Conservation (phyloP, 1,284 basidiomycete species). For the Trichosporon faecale region DNA sequence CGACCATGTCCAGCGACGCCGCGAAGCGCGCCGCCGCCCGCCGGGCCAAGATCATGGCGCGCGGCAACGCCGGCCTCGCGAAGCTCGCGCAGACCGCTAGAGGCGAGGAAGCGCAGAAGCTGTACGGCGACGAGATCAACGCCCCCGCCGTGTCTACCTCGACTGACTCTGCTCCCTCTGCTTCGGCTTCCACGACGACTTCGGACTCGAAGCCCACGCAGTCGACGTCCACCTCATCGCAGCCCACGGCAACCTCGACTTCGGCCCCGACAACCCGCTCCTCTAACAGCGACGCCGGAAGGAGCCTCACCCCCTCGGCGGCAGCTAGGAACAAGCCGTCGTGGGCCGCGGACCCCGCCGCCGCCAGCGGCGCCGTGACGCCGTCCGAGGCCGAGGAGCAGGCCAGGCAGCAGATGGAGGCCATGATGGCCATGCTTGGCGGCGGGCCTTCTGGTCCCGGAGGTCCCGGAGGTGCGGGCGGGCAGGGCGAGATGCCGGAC, state of each 20-base stretch:
- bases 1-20: slow-evolving; percentile 38
- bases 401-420: slow-evolving; percentile 39
- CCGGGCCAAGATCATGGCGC: slow-evolving; percentile 52
- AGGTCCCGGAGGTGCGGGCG: slow-evolving; percentile 10
- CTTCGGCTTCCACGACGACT: background rate
- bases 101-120: slow-evolving; percentile 47
- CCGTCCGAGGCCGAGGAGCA: slow-evolving; percentile 12
- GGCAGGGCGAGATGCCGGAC: slow-evolving; percentile 35
- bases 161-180: background rate
- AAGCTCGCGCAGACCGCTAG: slow-evolving; percentile 50
- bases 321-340: background rate
- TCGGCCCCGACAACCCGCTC: background rate
- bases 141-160: background rate
- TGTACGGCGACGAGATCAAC: slow-evolving; percentile 39
- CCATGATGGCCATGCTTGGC: slow-evolving; percentile 43
- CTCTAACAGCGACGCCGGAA: background rate
- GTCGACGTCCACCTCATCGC: background rate
- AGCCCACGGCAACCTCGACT: too few relatives aligned
- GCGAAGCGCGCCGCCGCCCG: slow-evolving; percentile 49
- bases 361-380: background rate
- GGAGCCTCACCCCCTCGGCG: background rate
- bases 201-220: background rate
- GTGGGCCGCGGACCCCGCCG: slow-evolving; percentile 2
- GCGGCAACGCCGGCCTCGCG: slow-evolving; percentile 47
- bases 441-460: slow-evolving; percentile 21